These are phyloP conservation scores for Pilatotrama ljubarskyi DNA, from an alignment of 768 basidiomycete genomes.

Conservation along the genomic window DNA sequence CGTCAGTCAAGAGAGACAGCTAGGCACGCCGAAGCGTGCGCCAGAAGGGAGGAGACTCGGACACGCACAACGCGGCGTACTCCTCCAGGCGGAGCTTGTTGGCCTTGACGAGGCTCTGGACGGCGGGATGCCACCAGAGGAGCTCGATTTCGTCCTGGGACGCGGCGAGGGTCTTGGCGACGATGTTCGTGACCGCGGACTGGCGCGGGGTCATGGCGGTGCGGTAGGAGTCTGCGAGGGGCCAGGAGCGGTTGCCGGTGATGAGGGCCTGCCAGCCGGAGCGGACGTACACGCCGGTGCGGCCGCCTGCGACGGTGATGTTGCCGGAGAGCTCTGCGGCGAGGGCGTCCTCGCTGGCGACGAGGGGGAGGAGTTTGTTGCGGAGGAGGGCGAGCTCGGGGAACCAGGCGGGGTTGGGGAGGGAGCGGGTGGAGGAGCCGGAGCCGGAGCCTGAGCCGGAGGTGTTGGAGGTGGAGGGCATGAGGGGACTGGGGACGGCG, in stretches of 20 bases:
- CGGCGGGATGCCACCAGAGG: constrained; percentile 71
- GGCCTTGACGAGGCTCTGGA: constrained; percentile 54
- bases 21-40: neutral
- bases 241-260: constrained; percentile 43
- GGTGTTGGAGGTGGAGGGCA: constrained; percentile 21
- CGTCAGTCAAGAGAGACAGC: constrained; percentile 2
- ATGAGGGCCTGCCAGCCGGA: constrained; percentile 71
- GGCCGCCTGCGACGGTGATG: constrained; percentile 57
- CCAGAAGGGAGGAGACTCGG: neutral
- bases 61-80: constrained; percentile 68
- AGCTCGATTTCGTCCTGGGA: constrained; percentile 53
- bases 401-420: constrained; percentile 34
- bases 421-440: constrained; percentile 26
- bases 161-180: constrained; percentile 54
- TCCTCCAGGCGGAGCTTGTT: constrained; percentile 72
- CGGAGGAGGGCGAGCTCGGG: constrained; percentile 55
- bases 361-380: constrained; percentile 57
- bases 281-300: constrained; percentile 65
- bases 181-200: constrained; percentile 49
- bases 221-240: constrained; percentile 36
- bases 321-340: constrained; percentile 70
- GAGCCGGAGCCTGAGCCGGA: constrained; percentile 26
- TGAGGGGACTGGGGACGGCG: constrained; percentile 8
- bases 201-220: constrained; percentile 32
- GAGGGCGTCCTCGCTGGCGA: constrained; percentile 66